Evolutionary conservation across 139 green algal species (phyloP), one percentile per base, ranked within the genome.

Genomic region (Micractinium conductrix): DNA sequence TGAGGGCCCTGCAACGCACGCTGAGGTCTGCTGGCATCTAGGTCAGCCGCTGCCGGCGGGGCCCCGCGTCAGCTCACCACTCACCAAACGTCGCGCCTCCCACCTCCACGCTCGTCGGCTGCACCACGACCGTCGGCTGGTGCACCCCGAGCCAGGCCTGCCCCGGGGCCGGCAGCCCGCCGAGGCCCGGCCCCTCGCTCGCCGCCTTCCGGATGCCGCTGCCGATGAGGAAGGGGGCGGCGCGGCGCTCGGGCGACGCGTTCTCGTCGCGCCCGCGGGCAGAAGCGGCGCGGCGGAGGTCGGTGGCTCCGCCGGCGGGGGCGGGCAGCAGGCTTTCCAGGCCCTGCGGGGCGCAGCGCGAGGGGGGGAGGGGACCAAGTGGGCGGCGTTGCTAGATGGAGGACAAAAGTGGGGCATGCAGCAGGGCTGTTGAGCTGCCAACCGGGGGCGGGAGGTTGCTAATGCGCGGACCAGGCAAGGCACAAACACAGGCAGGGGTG

Each of bases 291-390:
- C 76, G 76, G 10, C 76, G 76, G 21, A 50, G 7, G 63, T n/a
- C 60, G 24, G 4, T 58, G 24, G 45, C 37, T 9, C 33, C n/a
- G 79, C n/a, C 21, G 35, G 16, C 22, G 30, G 19, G 21, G 12
- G 19, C 30, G 22, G 60, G 44, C 50, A 86, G 70, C 50, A 86
- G 37, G 70, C 70, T 70, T n/a, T 80, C 81, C 70, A 86, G 81
- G 43, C 81, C 81, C 81, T 86, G 81, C 50, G 78, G 26, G 22
- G 0, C 55, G 35, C 5, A 28, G n/a, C 10, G 37, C 9, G 55
- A 33, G n/a, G 58, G 26, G 38, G 37, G 16, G 4, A 19, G 33
- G 6, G 44, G 38, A n/a, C 8, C 28, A 79, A 65, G 3, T 43
- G 2, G 16, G 7, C 6, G n/a, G n/a, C 30, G 26, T 63, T 44